Percentiles rank a stretch among this genome's conserved stretches.
Evolutionary conservation across 2,329 filamentous ascomycete species (phyloP).

Genomic region (Pezicula rhizophila): DNA sequence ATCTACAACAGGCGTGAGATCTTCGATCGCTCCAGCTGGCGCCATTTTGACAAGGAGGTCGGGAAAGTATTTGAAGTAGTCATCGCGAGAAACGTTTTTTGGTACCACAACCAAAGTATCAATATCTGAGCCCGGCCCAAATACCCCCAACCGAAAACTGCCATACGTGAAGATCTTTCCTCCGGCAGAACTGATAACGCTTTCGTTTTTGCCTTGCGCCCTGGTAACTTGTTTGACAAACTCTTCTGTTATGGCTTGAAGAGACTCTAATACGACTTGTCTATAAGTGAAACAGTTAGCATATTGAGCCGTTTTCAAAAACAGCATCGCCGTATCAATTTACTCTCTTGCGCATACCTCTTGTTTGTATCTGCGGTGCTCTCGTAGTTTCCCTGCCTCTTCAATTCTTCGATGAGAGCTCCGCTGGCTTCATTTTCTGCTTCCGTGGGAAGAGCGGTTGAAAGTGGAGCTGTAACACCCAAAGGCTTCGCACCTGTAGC

Average conservation of each 20-base stretch:
- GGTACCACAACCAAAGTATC: constrained; percentile 91
- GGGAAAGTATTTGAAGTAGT: constrained; percentile 92
- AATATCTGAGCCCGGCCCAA: constrained; percentile 93
- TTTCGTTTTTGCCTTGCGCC: constrained; percentile 56
- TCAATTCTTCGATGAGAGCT: constrained; percentile 75
- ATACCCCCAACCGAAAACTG: constrained; percentile 90
- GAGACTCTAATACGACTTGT: constrained; percentile 62
- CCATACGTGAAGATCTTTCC: constrained; percentile 95
- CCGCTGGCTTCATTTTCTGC: constrained; percentile 73
- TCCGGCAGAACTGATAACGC: constrained; percentile 74
- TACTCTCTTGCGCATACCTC: constrained; percentile 45
- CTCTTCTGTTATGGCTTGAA: constrained; percentile 76
- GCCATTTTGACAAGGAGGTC: constrained; percentile 70
- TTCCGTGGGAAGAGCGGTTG: constrained; percentile 67
- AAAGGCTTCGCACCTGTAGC: constrained; percentile 18
- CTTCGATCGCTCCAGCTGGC: constrained; percentile 71
- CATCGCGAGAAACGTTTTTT: constrained; percentile 78
- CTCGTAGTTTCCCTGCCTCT: constrained; percentile 88
- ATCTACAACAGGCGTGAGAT: constrained; percentile 79
- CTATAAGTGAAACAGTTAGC: constrained; percentile 31
- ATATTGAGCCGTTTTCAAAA: not conserved
- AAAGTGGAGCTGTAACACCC: constrained; percentile 82
- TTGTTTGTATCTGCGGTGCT: constrained; percentile 74
- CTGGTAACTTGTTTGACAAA: constrained; percentile 74
- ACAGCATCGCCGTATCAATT: too few species aligned